phyloP scores from a whole-genome alignment of 495 filamentous ascomycete genomes.

The Immersiella caudata region DNA sequence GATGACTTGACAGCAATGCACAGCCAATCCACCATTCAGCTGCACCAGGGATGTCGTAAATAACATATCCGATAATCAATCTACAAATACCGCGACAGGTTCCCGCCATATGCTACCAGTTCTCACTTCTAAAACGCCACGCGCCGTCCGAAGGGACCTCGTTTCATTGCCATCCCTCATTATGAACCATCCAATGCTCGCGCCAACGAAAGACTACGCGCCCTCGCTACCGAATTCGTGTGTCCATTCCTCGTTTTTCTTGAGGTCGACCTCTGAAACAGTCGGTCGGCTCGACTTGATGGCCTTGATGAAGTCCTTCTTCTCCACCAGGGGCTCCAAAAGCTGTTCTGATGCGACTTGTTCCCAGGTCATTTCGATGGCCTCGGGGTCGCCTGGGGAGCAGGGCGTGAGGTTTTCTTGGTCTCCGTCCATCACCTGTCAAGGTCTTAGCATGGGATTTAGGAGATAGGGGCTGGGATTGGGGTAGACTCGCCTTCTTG shows the following conservation, averaged over 20 bases:
- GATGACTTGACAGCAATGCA: too few species aligned
- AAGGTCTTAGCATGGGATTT: slow-evolving; percentile 14
- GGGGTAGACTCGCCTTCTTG: slow-evolving; percentile 74
- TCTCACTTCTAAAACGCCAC: slow-evolving; percentile 31
- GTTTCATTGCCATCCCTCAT: not conserved
- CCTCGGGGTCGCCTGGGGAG: slow-evolving; percentile 84
- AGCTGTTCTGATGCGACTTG: slow-evolving; percentile 78
- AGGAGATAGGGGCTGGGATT: slow-evolving; percentile 1
- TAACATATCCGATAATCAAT: slow-evolving; percentile 2
- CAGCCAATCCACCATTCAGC: too few species aligned
- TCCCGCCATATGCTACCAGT: slow-evolving; percentile 23
- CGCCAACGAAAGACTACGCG: slow-evolving; percentile 33
- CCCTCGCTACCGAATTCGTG: slow-evolving; percentile 96
- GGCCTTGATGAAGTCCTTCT: slow-evolving; percentile 94
- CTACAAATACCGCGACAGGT: slow-evolving; percentile 8
- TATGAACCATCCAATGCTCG: not conserved
- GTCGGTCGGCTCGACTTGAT: slow-evolving; percentile 86
- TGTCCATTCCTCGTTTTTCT: slow-evolving; percentile 89
- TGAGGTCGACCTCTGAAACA: slow-evolving; percentile 81
- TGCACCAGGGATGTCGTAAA: not conserved
- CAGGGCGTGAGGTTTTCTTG: slow-evolving; percentile 83
- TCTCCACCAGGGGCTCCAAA: slow-evolving; percentile 78
- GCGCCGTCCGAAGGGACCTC: slow-evolving; percentile 22
- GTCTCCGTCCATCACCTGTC: slow-evolving; percentile 73
- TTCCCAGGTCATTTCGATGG: slow-evolving; percentile 93